Base-by-base conservation (phyloP, 768 basidiomycete species). In the Neoboletus magnificus region DNA sequence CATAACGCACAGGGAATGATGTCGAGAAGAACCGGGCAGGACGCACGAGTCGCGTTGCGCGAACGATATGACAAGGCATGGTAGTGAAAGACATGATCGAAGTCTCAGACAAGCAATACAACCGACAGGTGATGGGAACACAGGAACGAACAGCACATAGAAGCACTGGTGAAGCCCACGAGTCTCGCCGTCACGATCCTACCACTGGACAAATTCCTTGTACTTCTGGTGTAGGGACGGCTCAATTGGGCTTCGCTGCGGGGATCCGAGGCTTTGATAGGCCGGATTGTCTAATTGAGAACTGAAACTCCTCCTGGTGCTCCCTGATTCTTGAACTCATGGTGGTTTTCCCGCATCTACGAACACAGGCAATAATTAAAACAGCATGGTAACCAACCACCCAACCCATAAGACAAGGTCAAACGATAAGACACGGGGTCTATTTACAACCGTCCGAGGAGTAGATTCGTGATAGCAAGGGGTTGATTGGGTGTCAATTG, bases 1-100 rank as follows among this genome's bases (percentile, higher is more conserved):
- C 79, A 72, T 86, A 89, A 52, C 76, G 68, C 22, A 64, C 54
- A 9, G 59, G 55, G 33, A 77, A 70, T 1, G 60, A 58, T 6
- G 62, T 66, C 13, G 70, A 73, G 58, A 71, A 67, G 25, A 52
- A 49, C 16, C 71, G 66, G 4, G 50, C 4, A 11, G 48, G 25
- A 40, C 39, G 47, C 13, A 39, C 50, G 5, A 52, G 27, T 32
- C 48, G 58, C 27, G 45, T 32, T 27, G 54, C 37, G 50, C 44
- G 51, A 9, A 61, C 25, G 36, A 46, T 41, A 3, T 42, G 53
- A 43, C 59, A 55, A 49, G 55, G 42, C 4, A 54, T 16, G 5
- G 51, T 41, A 25, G 37, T 15, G 27, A 64, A 61, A 20, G 58
- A 60, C 69, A 70, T 69, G 57, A 33, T 48, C 36, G 16, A 20